Evolutionary conservation across 805 yeast species (phyloP), one percentile per base, ranked within the genome.

Genomic region (Cyberlindnera veronae): DNA sequence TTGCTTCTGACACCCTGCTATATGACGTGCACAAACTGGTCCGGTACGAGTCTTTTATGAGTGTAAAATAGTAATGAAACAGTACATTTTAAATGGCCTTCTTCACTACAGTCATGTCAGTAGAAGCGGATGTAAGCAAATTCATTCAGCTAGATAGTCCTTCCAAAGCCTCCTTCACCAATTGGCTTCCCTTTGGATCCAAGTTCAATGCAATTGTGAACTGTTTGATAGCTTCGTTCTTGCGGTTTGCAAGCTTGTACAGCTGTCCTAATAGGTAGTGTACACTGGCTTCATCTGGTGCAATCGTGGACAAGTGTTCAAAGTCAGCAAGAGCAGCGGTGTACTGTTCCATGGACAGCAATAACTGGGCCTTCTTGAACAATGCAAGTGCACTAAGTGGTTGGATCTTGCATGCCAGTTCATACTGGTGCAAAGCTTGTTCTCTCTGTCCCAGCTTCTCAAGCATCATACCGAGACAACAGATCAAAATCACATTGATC

Each of bases 261-360:
- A 90, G 70, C 55, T 88, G 88, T 10, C 97, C 99, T 33, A 93
- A 67, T 30, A 90, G 65, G 61, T 84, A 88, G 61, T 91, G 98
- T 20, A 91, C 95, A 38, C 87, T 81, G 0, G 96, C 95, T 59
- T 91, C 98, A 60, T 91, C 95, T 0, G 99, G 97, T 0, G 95
- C 96, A 39, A 87, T 63, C 20, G 77, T 74, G 48, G 76, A 77
- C 39, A 93, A 72, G 34, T 72, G 69, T 54, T 85, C 89, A 57
- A 93, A 84, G 57, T 80, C 85, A 28, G 70, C 72, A 42, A 89
- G 65, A 0, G 98, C 95, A 37, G 74, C 78, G 19, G 76, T 76
- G 57, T 78, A 88, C 44, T 78, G 74, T 44, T 81, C 84, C 74
- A 86, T 69, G 3, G 83, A 66, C 48, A 85, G 80, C 35, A 89